Evolutionary conservation across 495 filamentous ascomycete species (phyloP).

Genomic region (Hamigera avellanea): DNA sequence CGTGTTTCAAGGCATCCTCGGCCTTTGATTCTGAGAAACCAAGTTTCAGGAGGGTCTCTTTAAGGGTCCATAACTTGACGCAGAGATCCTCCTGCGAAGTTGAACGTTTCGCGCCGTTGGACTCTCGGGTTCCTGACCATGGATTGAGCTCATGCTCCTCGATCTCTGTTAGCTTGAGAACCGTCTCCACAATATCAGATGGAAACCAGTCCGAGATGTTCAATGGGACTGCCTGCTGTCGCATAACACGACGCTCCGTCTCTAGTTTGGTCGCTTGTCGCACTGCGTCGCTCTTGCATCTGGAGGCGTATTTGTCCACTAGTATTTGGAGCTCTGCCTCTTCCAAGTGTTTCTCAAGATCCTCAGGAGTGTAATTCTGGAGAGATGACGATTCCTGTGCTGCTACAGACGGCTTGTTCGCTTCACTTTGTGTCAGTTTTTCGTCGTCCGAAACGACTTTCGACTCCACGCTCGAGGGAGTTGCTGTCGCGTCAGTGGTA

Average conservation of each 20-base stretch:
- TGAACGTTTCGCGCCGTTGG: slow-evolving; percentile 17
- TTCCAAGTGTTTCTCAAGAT: slow-evolving; percentile 74
- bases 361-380: slow-evolving; percentile 59
- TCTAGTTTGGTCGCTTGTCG: slow-evolving; percentile 62
- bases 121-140: slow-evolving; percentile 15
- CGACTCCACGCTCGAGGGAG: slow-evolving; percentile 21
- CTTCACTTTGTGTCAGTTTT: slow-evolving; percentile 15
- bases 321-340: slow-evolving; percentile 69
- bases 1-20: slow-evolving; percentile 51
- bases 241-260: slow-evolving; percentile 67
- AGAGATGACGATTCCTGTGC: slow-evolving; percentile 18
- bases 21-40: slow-evolving; percentile 55
- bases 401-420: slow-evolving; percentile 8
- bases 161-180: slow-evolving; percentile 46
- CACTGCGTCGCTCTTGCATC: slow-evolving; percentile 51
- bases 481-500: slow-evolving; percentile 15
- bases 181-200: slow-evolving; percentile 61
- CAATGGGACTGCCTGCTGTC: slow-evolving; percentile 58
- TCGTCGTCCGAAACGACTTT: slow-evolving; percentile 32
- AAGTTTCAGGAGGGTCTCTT: slow-evolving; percentile 51
- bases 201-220: slow-evolving; percentile 69
- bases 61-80: slow-evolving; percentile 68
- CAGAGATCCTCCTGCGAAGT: slow-evolving; percentile 59
- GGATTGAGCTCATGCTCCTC: slow-evolving; percentile 27
- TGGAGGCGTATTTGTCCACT: slow-evolving; percentile 68